phyloP scores from a whole-genome alignment of 2,329 filamentous ascomycete species.

The Penicillium sp. region DNA sequence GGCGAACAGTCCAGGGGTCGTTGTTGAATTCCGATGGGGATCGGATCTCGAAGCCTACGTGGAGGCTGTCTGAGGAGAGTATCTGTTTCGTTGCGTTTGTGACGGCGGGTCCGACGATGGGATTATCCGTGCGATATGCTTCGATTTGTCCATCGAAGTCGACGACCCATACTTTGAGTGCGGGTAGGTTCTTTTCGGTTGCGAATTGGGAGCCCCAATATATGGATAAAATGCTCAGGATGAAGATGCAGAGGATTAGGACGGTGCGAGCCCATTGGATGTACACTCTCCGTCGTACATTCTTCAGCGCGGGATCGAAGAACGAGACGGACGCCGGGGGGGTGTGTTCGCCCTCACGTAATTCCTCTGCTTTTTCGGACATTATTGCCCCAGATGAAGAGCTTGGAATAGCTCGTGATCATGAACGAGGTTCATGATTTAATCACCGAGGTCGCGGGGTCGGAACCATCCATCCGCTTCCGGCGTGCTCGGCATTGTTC shows the following conservation, averaged over 20 bases:
- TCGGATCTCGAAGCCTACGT: slow-evolving; percentile 50
- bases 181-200: slow-evolving; percentile 47
- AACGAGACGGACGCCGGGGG: slow-evolving; percentile 25
- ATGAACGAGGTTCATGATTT: neutral
- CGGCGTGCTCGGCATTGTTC: slow-evolving; percentile 7
- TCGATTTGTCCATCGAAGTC: slow-evolving; percentile 57
- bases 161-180: slow-evolving; percentile 55
- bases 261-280: slow-evolving; percentile 24
- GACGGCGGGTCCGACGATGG: slow-evolving; percentile 56
- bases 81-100: slow-evolving; percentile 46
- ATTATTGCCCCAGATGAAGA: neutral
- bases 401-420: neutral
- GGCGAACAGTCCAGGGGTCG: slow-evolving; percentile 54
- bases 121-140: slow-evolving; percentile 48
- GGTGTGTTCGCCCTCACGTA: neutral
- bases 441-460: neutral
- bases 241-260: slow-evolving; percentile 51
- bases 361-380: neutral
- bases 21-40: slow-evolving; percentile 51
- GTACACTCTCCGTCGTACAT: slow-evolving; percentile 19
- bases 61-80: slow-evolving; percentile 36
- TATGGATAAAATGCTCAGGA: slow-evolving; percentile 54
- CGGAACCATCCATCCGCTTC: slow-evolving; percentile 5
- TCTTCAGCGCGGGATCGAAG: slow-evolving; percentile 25
- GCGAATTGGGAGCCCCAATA: slow-evolving; percentile 59